Base-by-base conservation (phyloP, 139 green algal genomes). In the Trebouxia sp. region DNA sequence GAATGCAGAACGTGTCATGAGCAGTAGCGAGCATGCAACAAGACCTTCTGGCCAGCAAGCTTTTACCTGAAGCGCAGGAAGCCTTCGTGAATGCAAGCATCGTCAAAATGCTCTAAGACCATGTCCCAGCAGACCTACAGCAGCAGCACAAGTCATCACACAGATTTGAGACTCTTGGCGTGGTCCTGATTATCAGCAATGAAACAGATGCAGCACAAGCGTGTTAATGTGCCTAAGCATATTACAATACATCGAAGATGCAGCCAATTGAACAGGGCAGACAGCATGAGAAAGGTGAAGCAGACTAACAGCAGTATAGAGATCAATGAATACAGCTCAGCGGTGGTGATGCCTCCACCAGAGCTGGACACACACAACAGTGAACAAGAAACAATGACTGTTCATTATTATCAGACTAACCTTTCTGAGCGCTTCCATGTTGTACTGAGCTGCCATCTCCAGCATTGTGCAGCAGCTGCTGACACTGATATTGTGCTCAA, bases 61-160 rank as follows among this genome's bases (percentile, higher is more conserved):
- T 24, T 15, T 38, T 15, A 75, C 45, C 74, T 65, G 14, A 65
- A 79, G 47, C 37, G 74, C 17, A 79, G 35, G 35, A 65, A 79
- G 12, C 47, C 74, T 42, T 79, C 74, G 30, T 79, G 69, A 38
- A 56, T 51, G 41, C 56, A 38, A 22, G 55, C 77, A 43, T 76
- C 43, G 38, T 82, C 56, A 75, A 82, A 82, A 43, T 82, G 65
- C 48, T 45, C 56, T 12, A 76, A 39, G 35, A 82, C 53, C 41
- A 62, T 75, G n/a, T 82, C 77, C 41, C 77, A 82, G 35, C 55
- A 58, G 55, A 69, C 56, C 56, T 82, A 38, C n/a, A 82, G 26
- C 70, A 42, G 2, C 24, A 78, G n/a, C n/a, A n/a, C n/a, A n/a
- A n/a, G n/a, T n/a, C n/a, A n/a, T n/a, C n/a, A n/a, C n/a, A n/a